These are phyloP conservation scores for Phyllosticta paracitricarpa DNA, from an alignment of 2,329 filamentous ascomycete species.

Conservation along the genomic window DNA sequence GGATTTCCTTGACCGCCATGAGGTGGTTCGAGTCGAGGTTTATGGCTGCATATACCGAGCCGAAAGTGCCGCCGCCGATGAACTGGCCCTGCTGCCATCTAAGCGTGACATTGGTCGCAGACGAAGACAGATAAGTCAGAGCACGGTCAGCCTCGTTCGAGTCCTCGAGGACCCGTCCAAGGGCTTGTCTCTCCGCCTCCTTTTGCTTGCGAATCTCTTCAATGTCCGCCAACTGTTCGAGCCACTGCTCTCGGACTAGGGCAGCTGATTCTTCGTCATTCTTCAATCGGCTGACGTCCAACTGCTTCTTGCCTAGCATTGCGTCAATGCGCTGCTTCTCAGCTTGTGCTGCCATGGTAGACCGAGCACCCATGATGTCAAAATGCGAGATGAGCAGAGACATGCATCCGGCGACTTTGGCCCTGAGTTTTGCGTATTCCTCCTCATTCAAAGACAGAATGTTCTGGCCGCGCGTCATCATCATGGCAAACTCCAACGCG, in stretches of 20 bases:
- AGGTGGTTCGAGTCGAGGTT: slow-evolving; percentile 91
- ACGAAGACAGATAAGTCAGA: slow-evolving; percentile 84
- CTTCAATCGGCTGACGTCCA: slow-evolving; percentile 63
- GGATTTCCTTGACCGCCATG: slow-evolving; percentile 98
- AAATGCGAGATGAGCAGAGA: slow-evolving; percentile 95
- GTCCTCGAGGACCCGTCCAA: slow-evolving; percentile 85
- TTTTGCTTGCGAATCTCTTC: slow-evolving; percentile 71
- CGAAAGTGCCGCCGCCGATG: slow-evolving; percentile 92
- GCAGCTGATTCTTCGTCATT: slow-evolving; percentile 80
- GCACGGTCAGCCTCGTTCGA: slow-evolving; percentile 94
- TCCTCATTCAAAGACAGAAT: slow-evolving; percentile 83
- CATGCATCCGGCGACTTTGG: slow-evolving; percentile 96
- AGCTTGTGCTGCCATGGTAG: slow-evolving; percentile 83
- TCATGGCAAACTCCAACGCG: slow-evolving; percentile 92
- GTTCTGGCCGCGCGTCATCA: slow-evolving; percentile 88
- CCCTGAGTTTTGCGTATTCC: slow-evolving; percentile 72
- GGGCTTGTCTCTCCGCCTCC: slow-evolving; percentile 73
- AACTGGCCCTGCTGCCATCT: slow-evolving; percentile 99
- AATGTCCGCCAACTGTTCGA: slow-evolving; percentile 62
- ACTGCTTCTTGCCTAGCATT: slow-evolving; percentile 61
- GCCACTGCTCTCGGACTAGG: slow-evolving; percentile 64
- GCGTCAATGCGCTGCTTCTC: slow-evolving; percentile 84
- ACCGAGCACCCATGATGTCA: slow-evolving; percentile 95
- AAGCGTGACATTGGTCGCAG: slow-evolving; percentile 87
- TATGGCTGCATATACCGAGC: slow-evolving; percentile 94